Percentiles rank a stretch among this genome's conserved stretches.
Evolutionary conservation across 805 yeast genomes (phyloP).

Genomic region (Myxozyma sirexii): DNA sequence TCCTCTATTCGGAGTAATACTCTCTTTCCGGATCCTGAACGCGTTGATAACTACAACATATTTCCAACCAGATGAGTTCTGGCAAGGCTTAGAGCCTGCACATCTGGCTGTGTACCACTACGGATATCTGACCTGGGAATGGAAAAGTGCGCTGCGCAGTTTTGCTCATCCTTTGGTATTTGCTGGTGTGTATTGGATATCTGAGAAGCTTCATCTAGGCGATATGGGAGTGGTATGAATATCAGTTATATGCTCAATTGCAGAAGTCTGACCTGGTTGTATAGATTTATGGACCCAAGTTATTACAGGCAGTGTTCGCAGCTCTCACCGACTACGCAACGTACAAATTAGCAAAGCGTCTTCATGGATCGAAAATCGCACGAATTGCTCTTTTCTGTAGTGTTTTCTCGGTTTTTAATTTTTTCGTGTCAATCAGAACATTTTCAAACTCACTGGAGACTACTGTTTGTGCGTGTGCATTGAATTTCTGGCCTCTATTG

Average conservation of each 20-base stretch:
- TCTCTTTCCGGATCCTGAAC: constrained; percentile 59
- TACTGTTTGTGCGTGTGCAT: constrained; percentile 64
- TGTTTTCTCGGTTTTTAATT: constrained; percentile 72
- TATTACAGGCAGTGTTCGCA: constrained; percentile 69
- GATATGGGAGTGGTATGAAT: constrained; percentile 43
- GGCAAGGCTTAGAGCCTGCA: constrained; percentile 93
- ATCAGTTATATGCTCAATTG: no score
- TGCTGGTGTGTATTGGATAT: constrained; percentile 48
- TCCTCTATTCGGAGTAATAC: constrained; percentile 32
- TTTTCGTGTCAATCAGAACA: constrained; percentile 78
- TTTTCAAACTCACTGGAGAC: constrained; percentile 85
- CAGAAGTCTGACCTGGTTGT: neutral
- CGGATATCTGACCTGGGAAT: constrained; percentile 94
- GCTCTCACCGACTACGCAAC: constrained; percentile 69
- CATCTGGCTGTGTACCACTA: constrained; percentile 71
- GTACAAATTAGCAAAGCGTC: constrained; percentile 51
- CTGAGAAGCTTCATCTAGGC: constrained; percentile 44
- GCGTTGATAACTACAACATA: constrained; percentile 68
- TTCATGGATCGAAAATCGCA: constrained; percentile 31
- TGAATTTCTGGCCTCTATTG: constrained; percentile 78
- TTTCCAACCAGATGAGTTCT: constrained; percentile 96
- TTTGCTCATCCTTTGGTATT: constrained; percentile 79
- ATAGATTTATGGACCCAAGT: constrained; percentile 54
- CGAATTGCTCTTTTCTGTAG: constrained; percentile 49
- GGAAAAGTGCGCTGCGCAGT: constrained; percentile 75